A percentile compares a stretch with the other conserved stretches of the same genome.
phyloP scores from a whole-genome alignment of 2,329 filamentous ascomycete genomes.

The Penicillium palitans region DNA sequence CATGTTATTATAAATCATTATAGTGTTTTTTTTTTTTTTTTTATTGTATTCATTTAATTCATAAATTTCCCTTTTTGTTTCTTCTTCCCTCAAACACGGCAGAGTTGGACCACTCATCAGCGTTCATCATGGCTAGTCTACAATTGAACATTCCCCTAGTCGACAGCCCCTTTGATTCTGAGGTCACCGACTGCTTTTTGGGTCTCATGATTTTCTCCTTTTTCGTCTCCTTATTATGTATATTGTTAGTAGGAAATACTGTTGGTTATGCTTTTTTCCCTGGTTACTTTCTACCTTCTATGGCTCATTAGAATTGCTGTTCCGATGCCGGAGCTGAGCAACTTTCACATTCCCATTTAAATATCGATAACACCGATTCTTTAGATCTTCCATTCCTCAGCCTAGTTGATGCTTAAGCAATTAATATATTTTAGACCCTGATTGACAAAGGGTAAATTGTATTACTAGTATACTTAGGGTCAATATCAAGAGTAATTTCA shows the following conservation, averaged over 20 bases:
- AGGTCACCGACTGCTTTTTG: slow-evolving; percentile 27
- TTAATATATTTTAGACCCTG: slow-evolving; percentile 15
- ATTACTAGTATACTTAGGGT: slow-evolving; percentile 8
- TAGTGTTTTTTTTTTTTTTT: neutral
- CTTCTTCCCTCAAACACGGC: slow-evolving; percentile 22
- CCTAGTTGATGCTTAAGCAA: slow-evolving; percentile 13
- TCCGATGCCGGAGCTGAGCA: neutral
- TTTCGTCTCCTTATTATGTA: neutral
- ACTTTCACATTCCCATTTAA: slow-evolving; percentile 14
- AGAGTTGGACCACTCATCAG: slow-evolving; percentile 21
- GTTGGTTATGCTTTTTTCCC: neutral
- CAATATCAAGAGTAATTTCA: slow-evolving; percentile 20
- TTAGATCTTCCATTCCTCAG: slow-evolving; percentile 29
- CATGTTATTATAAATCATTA: neutral
- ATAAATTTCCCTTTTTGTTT: slow-evolving; percentile 3
- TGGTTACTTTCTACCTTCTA: neutral
- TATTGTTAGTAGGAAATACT: neutral
- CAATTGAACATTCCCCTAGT: slow-evolving; percentile 25
- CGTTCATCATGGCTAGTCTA: slow-evolving; percentile 9
- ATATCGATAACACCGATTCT: slow-evolving; percentile 12
- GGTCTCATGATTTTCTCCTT: slow-evolving; percentile 23
- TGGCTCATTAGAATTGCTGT: neutral
- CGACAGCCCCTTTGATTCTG: slow-evolving; percentile 14
- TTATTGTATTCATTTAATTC: neutral
- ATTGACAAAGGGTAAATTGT: slow-evolving; percentile 9